Base-by-base conservation (phyloP, 305 asterid genomes). In the Stenogyne calaminthoides region DNA sequence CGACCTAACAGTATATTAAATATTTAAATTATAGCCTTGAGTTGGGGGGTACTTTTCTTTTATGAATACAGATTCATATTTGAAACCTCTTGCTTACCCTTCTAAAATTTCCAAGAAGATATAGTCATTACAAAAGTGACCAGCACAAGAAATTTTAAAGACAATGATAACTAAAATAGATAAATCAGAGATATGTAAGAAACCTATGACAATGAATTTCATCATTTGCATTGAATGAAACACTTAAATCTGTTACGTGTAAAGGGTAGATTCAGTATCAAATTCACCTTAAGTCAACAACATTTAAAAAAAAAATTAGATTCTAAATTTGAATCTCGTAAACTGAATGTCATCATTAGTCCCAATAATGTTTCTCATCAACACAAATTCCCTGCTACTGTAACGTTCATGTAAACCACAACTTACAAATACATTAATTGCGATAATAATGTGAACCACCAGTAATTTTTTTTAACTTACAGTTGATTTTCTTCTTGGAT, bases 401-500 rank as follows among this genome's bases (percentile, higher is more conserved):
- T 7, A 73, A n/a, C 10, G 69, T 54, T 20, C 61, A 57, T 5
- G 61, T 14, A 71, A 37, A 15, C 19, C 69, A 20, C 44, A 57
- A 51, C 18, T 7, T 64, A 27, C 34, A 68, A 18, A 34, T 15
- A 49, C 12, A 57, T 10, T 18, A 37, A 52, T 20, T 60, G 56
- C 19, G 54, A 19, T 40, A 19, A 64, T 39, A 51, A 76, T 73
- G 20, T 54, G 61, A 76, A 73, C 44, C 46, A 36, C 67, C 46
- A 18, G 37, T 47, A 59, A 68, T 18, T 51, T 58, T 19, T 36
- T 36, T 36, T 36, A 46, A 84, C 97, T 86, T 78, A 91, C 99
- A 69, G 75, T 91, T 94, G 85, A 91, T 72, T 76, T 87, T 94
- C 90, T 91, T 91, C 84, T 90, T 91, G 14, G 98, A 40, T 80